Percentiles rank a stretch among this genome's conserved stretches.
Conservation (phyloP, 2,329 filamentous ascomycete species). For the Huntiella omanensis region DNA sequence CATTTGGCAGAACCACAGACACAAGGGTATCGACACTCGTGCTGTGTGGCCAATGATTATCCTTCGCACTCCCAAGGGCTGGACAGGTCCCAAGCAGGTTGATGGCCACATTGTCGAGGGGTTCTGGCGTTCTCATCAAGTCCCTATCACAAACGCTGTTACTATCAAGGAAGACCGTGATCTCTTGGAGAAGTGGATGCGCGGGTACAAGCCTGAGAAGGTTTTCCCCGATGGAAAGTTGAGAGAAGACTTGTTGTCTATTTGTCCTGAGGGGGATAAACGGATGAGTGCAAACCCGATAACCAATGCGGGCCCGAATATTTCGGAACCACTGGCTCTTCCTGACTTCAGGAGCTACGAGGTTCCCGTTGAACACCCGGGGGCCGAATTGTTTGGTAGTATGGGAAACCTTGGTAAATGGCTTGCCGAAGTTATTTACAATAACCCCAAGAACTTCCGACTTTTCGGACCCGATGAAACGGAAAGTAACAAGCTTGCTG, state of each 20-base stretch:
- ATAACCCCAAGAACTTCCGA: slow-evolving; percentile 50
- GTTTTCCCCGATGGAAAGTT: slow-evolving; percentile 50
- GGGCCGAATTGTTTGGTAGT: slow-evolving; percentile 35
- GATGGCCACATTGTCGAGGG: slow-evolving; percentile 53
- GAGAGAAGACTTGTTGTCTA: slow-evolving; percentile 38
- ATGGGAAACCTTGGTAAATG: slow-evolving; percentile 54
- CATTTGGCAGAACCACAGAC: slow-evolving; percentile 53
- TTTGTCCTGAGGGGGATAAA: slow-evolving; percentile 44
- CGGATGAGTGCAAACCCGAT: slow-evolving; percentile 66
- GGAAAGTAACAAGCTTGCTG: slow-evolving; percentile 58
- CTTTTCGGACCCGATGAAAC: slow-evolving; percentile 67
- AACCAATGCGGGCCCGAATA: slow-evolving; percentile 44
- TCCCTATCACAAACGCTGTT: slow-evolving; percentile 52
- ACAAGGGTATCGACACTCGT: slow-evolving; percentile 48
- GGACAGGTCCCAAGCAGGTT: slow-evolving; percentile 56
- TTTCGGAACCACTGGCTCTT: slow-evolving; percentile 48
- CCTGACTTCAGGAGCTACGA: slow-evolving; percentile 53
- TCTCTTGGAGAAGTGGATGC: slow-evolving; percentile 59
- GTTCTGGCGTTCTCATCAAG: slow-evolving; percentile 65
- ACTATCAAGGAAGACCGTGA: slow-evolving; percentile 47
- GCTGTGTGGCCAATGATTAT: slow-evolving; percentile 66
- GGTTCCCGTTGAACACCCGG: slow-evolving; percentile 41
- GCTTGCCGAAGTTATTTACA: slow-evolving; percentile 46
- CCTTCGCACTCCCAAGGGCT: slow-evolving; percentile 60
- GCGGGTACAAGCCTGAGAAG: slow-evolving; percentile 53